A percentile compares a stretch with the other conserved stretches of the same genome.
phyloP scores from a whole-genome alignment of 1,284 basidiomycete genomes.

The Cryptococcus jaspeensis region DNA sequence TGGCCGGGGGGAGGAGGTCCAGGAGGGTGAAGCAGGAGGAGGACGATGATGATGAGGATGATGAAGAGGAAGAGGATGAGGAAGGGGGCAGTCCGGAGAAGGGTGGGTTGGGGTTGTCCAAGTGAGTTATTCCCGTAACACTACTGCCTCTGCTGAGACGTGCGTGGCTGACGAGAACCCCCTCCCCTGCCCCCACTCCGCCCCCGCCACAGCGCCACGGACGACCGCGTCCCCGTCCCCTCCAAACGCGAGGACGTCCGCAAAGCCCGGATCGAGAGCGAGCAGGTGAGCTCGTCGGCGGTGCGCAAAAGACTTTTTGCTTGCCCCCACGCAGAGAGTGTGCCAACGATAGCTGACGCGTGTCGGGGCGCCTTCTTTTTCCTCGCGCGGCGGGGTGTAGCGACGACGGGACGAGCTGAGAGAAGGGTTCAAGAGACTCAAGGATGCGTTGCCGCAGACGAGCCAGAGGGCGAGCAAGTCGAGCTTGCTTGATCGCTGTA shows the following conservation, averaged over 20 bases:
- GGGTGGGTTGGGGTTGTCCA: conserved; percentile 9
- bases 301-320: conserved; percentile 17
- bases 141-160: not conserved
- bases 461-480: conserved; percentile 88
- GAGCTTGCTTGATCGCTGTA: conserved; percentile 77
- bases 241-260: conserved; percentile 27
- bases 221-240: conserved; percentile 17
- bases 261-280: conserved; percentile 35
- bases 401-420: conserved; percentile 79
- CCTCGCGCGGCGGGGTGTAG: too few species aligned
- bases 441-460: conserved; percentile 75
- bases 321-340: too few species aligned
- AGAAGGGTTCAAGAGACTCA: conserved; percentile 79
- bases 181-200: too few species aligned
- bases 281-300: conserved; percentile 40
- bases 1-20: conserved; percentile 3
- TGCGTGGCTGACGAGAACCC: not conserved
- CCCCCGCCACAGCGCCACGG: conserved; percentile 9
- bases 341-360: too few species aligned
- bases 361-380: too few species aligned
- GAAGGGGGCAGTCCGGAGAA: conserved; percentile 11
- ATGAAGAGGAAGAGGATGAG: conserved; percentile 15
- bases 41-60: too few species aligned
- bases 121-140: conserved; percentile 6
- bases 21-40: conserved; percentile 17